Evolutionary conservation across 139 green algal genomes (phyloP).

Genomic region (Raphidocelis subcapitata): DNA sequence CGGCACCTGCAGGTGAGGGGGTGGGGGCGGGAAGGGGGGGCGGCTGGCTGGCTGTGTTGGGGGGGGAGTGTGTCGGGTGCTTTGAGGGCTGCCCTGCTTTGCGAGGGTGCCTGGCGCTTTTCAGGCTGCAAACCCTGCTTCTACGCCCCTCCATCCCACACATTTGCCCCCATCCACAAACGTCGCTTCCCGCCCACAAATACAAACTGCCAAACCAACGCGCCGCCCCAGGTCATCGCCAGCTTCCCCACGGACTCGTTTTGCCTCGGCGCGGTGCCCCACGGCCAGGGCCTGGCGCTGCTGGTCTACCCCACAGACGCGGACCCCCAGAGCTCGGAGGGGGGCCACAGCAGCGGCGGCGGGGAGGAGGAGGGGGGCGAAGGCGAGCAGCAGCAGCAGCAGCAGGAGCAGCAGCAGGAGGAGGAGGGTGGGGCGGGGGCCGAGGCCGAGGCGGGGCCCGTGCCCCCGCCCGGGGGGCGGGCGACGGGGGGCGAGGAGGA

Average conservation of each 20-base stretch:
- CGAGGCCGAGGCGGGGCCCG: too few relatives aligned
- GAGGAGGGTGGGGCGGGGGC: too few relatives aligned
- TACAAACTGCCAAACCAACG: too few relatives aligned
- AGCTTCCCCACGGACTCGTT: slow-evolving; percentile 58
- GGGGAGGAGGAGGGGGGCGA: neutral
- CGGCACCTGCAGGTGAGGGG: neutral
- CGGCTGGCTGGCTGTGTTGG: neutral
- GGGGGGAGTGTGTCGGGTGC: neutral
- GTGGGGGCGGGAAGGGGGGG: neutral
- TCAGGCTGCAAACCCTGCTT: too few relatives aligned
- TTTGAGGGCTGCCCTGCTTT: neutral
- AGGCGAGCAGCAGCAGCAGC: slow-evolving; percentile 11
- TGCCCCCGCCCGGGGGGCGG: too few relatives aligned
- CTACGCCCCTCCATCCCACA: too few relatives aligned
- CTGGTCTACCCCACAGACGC: slow-evolving; percentile 40
- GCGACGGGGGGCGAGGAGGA: too few relatives aligned
- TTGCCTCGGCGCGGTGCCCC: slow-evolving; percentile 65
- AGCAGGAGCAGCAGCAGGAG: slow-evolving; percentile 27
- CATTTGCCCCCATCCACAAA: too few relatives aligned
- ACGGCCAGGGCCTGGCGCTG: slow-evolving; percentile 68
- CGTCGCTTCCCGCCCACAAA: too few relatives aligned
- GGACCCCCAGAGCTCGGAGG: slow-evolving; percentile 11
- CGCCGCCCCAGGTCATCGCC: slow-evolving; percentile 46
- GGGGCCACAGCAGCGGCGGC: too few relatives aligned
- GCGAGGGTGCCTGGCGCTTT: neutral